A percentile compares a stretch with the other conserved stretches of the same genome.
These are phyloP conservation scores for Tulasnella sp. DNA, from an alignment of 768 basidiomycete species.

Conservation along the genomic window DNA sequence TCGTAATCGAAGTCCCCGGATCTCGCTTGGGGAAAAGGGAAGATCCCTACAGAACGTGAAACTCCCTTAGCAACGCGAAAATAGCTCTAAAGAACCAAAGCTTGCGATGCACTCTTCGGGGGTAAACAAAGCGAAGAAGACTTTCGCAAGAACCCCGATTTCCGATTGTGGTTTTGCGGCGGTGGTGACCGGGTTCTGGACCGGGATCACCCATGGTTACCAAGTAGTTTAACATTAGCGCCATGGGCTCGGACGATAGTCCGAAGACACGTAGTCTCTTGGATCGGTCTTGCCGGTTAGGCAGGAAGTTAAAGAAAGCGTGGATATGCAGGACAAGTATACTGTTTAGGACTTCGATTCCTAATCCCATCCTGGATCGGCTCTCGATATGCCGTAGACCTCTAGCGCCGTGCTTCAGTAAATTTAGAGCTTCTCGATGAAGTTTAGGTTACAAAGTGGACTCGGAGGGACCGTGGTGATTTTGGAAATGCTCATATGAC, in stretches of 20 bases:
- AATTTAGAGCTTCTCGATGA: no score
- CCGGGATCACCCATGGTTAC: neutral
- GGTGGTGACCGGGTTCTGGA: neutral
- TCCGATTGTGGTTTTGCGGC: neutral
- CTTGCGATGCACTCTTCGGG: neutral
- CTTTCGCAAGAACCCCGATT: neutral
- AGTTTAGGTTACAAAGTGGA: no score
- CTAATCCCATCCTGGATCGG: no score
- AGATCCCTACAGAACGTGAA: neutral
- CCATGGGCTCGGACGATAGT: neutral
- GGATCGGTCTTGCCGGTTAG: neutral
- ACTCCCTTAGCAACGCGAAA: neutral
- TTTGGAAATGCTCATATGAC: no score
- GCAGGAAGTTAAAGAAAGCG: no score
- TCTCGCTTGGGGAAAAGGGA: neutral
- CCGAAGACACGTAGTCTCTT: neutral
- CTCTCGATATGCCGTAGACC: no score
- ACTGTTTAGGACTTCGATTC: no score
- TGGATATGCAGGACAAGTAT: no score
- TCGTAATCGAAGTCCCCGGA: neutral
- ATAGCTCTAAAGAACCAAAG: neutral
- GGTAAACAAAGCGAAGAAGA: neutral
- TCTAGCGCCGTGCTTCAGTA: no score
- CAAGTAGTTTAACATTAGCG: neutral
- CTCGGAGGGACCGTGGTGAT: no score